phyloP scores from a whole-genome alignment of 1,284 basidiomycete species.

The Cerrena zonata region DNA sequence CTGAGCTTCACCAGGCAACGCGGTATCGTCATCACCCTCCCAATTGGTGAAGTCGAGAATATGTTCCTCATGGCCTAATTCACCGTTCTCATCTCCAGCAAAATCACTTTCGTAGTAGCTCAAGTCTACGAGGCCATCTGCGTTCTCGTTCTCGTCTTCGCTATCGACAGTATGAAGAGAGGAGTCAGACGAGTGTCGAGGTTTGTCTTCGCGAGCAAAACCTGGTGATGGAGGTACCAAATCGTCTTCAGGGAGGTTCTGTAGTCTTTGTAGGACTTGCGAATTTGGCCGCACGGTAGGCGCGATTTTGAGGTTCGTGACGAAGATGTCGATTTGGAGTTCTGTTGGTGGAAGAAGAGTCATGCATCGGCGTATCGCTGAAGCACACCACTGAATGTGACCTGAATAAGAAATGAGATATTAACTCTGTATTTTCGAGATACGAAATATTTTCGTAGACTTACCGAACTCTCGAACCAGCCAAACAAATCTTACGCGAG shows the following conservation, averaged over 20 bases:
- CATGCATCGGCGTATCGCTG: slow-evolving; percentile 63
- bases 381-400: slow-evolving; percentile 81
- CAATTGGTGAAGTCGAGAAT: slow-evolving; percentile 75
- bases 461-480: slow-evolving; percentile 75
- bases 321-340: slow-evolving; percentile 76
- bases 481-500: slow-evolving; percentile 78
- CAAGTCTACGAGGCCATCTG: slow-evolving; percentile 40
- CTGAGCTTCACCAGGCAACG: slow-evolving; percentile 55
- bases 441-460: too few relatives aligned
- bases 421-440: too few relatives aligned
- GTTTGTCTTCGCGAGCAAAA: slow-evolving; percentile 28
- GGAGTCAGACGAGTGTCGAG: slow-evolving; percentile 5
- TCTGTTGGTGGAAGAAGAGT: slow-evolving; percentile 52
- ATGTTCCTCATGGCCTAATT: slow-evolving; percentile 45
- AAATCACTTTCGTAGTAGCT: slow-evolving; percentile 40
- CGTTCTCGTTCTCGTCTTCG: slow-evolving; percentile 19
- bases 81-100: slow-evolving; percentile 29
- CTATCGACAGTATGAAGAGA: slow-evolving; percentile 27
- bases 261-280: slow-evolving; percentile 6
- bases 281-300: slow-evolving; percentile 14
- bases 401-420: slow-evolving; percentile 38
- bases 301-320: slow-evolving; percentile 50
- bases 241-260: slow-evolving; percentile 3
- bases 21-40: slow-evolving; percentile 71
- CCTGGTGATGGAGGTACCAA: slow-evolving; percentile 41